Base-by-base conservation (phyloP, 768 basidiomycete species). In the Thelephora aurantiotincta region DNA sequence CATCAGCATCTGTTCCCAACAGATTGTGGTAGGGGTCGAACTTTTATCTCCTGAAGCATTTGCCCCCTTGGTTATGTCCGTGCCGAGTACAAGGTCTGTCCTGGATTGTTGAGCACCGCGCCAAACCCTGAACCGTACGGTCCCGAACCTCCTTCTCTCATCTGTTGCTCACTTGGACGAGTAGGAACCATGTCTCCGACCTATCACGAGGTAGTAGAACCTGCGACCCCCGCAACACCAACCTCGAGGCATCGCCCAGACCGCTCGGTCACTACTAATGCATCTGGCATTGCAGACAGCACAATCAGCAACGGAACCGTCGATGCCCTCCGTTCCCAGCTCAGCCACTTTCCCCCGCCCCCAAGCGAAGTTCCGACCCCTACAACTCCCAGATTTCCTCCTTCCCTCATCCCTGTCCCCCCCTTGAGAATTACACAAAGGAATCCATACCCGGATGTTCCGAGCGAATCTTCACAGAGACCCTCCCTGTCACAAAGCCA, bases 261-360 rank as follows among this genome's bases (percentile, higher is more conserved):
- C 30, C 57, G 59, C 16, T 79, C 76, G 34, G 55, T 72, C 41
- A 66, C 68, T 46, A 77, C 77, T 35, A 72, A 68, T 50, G 73
- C 69, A 5, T 78, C 78, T n/a, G 73, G 67, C 22, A 59, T 77
- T 35, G 74, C 77, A 33, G 72, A 72, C 44, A 77, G 74, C 46
- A 73, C 74, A 23, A 71, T 78, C 41, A 74, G 71, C 57, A 68
- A 70, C 54, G 55, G 52, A 22, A 60, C 59, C 48, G 48, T 48
- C 56, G 60, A 49, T 48, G 64, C 60, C 6, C 57, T 56, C 35
- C 45, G 55, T 9, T 19, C 51, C n/a, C 62, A 61, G 30, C 63
- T 75, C 47, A 71, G 71, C 33, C 66, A 71, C 46, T 81, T 79
- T 50, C 77, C 76, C 18, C 63, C 65, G 43, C 74, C 75, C 1